phyloP scores from a whole-genome alignment of 345 rosid genomes.

The Bruguiera parviflora region DNA sequence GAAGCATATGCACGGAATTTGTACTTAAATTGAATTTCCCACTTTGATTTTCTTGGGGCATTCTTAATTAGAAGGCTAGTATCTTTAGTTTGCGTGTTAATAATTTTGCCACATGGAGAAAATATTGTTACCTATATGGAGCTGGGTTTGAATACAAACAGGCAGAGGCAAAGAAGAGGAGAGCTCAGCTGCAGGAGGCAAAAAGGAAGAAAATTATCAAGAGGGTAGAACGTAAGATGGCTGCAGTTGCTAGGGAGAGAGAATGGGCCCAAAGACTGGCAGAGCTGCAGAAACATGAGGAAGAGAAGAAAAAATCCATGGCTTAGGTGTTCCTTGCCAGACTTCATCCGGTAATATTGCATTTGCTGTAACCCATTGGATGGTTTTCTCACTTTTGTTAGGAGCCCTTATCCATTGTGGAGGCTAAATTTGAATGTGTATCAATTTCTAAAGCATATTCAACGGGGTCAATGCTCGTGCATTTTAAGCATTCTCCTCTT shows the following conservation, averaged over 20 bases:
- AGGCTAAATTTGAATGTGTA: no score
- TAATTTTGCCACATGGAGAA: background rate
- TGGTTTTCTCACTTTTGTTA: background rate
- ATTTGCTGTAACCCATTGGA: background rate
- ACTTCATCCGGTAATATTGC: background rate
- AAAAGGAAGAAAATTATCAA: slow-evolving; percentile 60
- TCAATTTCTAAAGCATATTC: no score
- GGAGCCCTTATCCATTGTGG: no score
- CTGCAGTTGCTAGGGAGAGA: slow-evolving; percentile 86
- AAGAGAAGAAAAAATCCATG: slow-evolving; percentile 62
- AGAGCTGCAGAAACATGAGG: slow-evolving; percentile 69
- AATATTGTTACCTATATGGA: background rate
- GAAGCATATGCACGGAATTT: no score
- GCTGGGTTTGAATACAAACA: slow-evolving; percentile 30
- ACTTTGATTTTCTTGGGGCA: background rate
- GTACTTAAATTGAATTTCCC: no score
- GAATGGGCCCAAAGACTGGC: slow-evolving; percentile 75
- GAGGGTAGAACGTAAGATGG: slow-evolving; percentile 68
- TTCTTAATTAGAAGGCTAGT: background rate
- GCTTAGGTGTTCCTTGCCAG: slow-evolving; percentile 4
- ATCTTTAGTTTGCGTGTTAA: background rate
- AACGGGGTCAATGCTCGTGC: no score
- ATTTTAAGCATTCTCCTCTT: no score
- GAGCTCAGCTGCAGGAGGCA: slow-evolving; percentile 76
- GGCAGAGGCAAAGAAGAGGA: slow-evolving; percentile 94